Base-by-base conservation (phyloP, 1,284 basidiomycete genomes). In the Ceraceosorus guamensis region DNA sequence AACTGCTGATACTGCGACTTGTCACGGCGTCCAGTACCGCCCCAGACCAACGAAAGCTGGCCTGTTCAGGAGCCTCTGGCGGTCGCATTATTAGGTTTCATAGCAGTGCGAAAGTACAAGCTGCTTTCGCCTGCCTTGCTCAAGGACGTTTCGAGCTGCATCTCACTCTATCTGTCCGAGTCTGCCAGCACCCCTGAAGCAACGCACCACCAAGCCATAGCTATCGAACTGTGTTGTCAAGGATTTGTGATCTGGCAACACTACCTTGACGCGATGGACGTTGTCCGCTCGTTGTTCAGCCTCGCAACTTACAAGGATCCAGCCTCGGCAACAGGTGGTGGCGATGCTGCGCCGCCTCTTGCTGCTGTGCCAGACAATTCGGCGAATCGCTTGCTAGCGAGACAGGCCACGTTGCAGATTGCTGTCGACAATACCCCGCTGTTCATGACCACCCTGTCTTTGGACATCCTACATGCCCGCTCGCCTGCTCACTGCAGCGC, bases 181-280 rank as follows among this genome's bases (percentile, higher is more conserved):
- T 86, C 46, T 77, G 81, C 8, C 84, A 83, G 4, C 66, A n/a
- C n/a, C n/a, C n/a, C n/a, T n/a, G n/a, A n/a, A n/a, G n/a, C n/a
- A n/a, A n/a, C 76, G 1, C 79, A 79, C 0, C 82, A 87, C 73
- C 81, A 87, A 18, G 80, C 82, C 0, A 80, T 95, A 2, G 91
- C 89, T 0, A 86, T 96, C 62, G 91, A 97, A 70, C 81, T 97
- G 8, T 91, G 88, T 68, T 86, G 87, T 3, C 84, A 86, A 48
- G 91, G 91, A 0, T 97, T 96, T 75, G 83, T 86, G 45, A 85
- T 91, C 46, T 97, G 91, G 89, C 91, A 93, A 74, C 85, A 91
- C 64, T 92, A 92, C 68, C 82, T 92, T 55, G 92, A 98, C 66
- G 85, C 91, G 0, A 88, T 91, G 79, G 86, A 87, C 60, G 85